A percentile compares a stretch with the other conserved stretches of the same genome.
Conservation (phyloP, 768 basidiomycete genomes). For the Lactarius sp. region DNA sequence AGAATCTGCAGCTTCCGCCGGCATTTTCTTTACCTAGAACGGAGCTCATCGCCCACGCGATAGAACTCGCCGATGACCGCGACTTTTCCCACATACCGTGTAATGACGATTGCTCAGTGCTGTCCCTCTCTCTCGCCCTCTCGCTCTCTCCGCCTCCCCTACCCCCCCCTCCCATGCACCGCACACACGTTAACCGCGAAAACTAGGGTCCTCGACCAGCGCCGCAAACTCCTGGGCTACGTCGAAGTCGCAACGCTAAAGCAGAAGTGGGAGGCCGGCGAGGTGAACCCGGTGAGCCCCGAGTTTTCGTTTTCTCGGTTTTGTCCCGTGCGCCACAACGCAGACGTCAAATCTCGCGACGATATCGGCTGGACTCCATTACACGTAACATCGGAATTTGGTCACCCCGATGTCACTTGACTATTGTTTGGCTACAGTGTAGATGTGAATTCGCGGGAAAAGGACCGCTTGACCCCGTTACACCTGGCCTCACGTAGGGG, state of each 20-base stretch:
- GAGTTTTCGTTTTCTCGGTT: neutral
- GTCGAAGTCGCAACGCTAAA: constrained; percentile 75
- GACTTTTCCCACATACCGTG: constrained; percentile 95
- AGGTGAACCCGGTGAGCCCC: constrained; percentile 59
- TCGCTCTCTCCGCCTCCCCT: no score
- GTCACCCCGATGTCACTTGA: no score
- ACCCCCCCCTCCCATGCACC: no score
- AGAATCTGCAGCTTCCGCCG: constrained; percentile 81
- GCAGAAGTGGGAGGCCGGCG: constrained; percentile 68
- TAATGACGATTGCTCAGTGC: constrained; percentile 2
- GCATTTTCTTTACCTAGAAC: constrained; percentile 75
- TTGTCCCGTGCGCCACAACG: no score
- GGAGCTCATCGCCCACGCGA: constrained; percentile 68
- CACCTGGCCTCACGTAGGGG: no score
- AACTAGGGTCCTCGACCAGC: constrained; percentile 65
- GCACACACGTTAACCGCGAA: neutral
- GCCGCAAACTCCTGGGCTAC: constrained; percentile 77
- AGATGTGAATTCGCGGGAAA: no score
- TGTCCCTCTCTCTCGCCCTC: no score
- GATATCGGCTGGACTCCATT: no score
- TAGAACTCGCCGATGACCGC: constrained; percentile 87
- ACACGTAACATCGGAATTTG: no score
- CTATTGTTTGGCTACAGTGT: no score
- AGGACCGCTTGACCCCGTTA: no score
- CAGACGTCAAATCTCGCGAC: no score